Percentiles rank a stretch among this genome's conserved stretches.
These are phyloP conservation scores for Coccomyxa subellipsoidea DNA, from an alignment of 163 green algal genomes.

Conservation along the genomic window DNA sequence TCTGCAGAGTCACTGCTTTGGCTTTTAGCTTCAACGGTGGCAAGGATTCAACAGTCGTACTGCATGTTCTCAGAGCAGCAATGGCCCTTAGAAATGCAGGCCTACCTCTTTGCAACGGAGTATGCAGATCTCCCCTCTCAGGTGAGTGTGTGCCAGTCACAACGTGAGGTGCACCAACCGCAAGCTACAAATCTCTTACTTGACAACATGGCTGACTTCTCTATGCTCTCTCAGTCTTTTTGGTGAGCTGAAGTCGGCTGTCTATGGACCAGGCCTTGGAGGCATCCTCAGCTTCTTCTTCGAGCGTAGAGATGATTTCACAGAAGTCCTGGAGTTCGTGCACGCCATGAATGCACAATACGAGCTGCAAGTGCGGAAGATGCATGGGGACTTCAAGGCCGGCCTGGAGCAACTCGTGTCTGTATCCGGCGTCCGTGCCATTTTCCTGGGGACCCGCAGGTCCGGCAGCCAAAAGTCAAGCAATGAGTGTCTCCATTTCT, in stretches of 20 bases:
- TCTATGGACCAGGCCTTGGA: constrained; percentile 41
- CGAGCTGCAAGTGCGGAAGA: constrained; percentile 50
- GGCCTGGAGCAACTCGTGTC: constrained; percentile 66
- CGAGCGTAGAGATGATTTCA: constrained; percentile 71
- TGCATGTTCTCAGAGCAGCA: constrained; percentile 73
- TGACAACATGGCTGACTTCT: too few relatives aligned
- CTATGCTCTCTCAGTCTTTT: too few relatives aligned
- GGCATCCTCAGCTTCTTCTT: constrained; percentile 83
- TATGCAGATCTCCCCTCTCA: not conserved
- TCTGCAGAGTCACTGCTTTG: constrained; percentile 45
- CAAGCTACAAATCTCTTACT: not conserved
- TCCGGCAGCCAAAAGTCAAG: constrained; percentile 17
- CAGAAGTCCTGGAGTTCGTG: constrained; percentile 73
- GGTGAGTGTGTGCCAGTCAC: not conserved
- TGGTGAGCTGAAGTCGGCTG: not conserved
- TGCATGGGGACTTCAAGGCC: constrained; percentile 71
- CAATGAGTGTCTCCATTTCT: not conserved
- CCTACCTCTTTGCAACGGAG: not conserved
- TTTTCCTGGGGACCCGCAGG: constrained; percentile 84
- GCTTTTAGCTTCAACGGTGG: constrained; percentile 93
- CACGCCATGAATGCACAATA: constrained; percentile 44
- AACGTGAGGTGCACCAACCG: not conserved
- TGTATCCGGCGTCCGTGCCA: constrained; percentile 53
- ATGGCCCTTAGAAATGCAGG: constrained; percentile 7
- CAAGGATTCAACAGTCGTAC: constrained; percentile 90